Evolutionary conservation across 768 basidiomycete species (phyloP).

Genomic region (Fomitopsis serialis): DNA sequence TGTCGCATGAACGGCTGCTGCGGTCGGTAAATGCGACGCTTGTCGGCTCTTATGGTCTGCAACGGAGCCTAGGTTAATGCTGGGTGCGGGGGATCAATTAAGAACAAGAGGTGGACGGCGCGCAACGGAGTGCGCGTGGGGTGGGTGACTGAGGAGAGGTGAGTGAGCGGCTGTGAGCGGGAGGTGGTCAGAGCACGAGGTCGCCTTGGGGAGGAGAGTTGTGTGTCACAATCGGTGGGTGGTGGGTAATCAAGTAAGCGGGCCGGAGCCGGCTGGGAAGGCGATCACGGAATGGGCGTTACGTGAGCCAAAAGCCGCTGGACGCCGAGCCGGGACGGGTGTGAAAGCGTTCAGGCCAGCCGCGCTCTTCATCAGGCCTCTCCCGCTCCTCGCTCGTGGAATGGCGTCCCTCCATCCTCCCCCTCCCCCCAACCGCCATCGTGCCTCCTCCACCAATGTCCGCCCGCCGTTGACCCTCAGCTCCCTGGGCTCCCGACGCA

Average conservation of each 20-base stretch:
- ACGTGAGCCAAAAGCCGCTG: neutral
- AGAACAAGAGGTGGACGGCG: no score
- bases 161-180: no score
- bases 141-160: no score
- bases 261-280: neutral
- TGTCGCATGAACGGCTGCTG: no score
- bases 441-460: slow-evolving; percentile 57
- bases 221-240: neutral
- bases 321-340: neutral
- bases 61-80: no score
- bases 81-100: no score
- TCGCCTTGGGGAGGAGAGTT: neutral
- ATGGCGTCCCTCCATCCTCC: slow-evolving; percentile 20
- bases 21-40: no score
- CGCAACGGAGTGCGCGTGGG: no score
- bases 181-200: no score
- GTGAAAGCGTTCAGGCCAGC: slow-evolving; percentile 1
- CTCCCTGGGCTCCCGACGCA: slow-evolving; percentile 43
- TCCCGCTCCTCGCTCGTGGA: neutral
- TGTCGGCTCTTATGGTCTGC: no score
- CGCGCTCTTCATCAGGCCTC: neutral
- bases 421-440: slow-evolving; percentile 37
- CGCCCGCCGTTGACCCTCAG: slow-evolving; percentile 45
- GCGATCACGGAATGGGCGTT: neutral
- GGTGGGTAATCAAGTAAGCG: neutral